Base-by-base conservation (phyloP, 768 basidiomycete genomes). In the Mycena olivaceomarginata region DNA sequence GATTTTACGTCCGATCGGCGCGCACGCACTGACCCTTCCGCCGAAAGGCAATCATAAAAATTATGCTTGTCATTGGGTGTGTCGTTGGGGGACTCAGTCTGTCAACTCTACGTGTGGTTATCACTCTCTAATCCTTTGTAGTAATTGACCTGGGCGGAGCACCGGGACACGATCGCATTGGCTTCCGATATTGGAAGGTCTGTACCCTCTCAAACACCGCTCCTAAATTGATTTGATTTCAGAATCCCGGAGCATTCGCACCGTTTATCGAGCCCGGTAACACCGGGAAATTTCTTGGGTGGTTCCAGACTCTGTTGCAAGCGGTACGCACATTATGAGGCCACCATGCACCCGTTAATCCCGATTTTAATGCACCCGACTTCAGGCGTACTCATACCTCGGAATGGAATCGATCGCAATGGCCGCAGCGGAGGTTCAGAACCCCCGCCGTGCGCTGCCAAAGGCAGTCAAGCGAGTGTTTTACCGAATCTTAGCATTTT, bases 361-460 rank as follows among this genome's bases (percentile, higher is more conserved):
- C 43, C 6, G 43, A 11, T 3, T 15, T 5, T 45, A 10, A 10
- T 11, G 13, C 12, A 5, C 39, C 22, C 16, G 5, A 45, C n/a
- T 10, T 25, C 7, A 72, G 91, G 53, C 90, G 3, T 96, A 93
- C 87, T 92, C 94, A 1, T 92, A 91, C 84, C 89, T 91, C 76
- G 93, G 93, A n/a, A 90, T 93, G 78, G 93, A 95, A 22, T 4
- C n/a, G 20, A 18, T 53, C n/a, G 85, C 85, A 8, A 84, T 83
- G 48, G 80, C 81, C 64, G 82, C 92, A 9, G 92, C 91, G 0
- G 95, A 96, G 85, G 91, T 93, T 2, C 80, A 86, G 69, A 93
- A 92, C 80, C 94, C 95, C 12, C 89, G 93, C 39, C 89, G 88
- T 65, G 91, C 93, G 73, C 93, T 96, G 75, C 89, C 92, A 51